A percentile compares a stretch with the other conserved stretches of the same genome.
phyloP scores from a whole-genome alignment of 768 basidiomycete genomes.

The Termitomyces sp. region DNA sequence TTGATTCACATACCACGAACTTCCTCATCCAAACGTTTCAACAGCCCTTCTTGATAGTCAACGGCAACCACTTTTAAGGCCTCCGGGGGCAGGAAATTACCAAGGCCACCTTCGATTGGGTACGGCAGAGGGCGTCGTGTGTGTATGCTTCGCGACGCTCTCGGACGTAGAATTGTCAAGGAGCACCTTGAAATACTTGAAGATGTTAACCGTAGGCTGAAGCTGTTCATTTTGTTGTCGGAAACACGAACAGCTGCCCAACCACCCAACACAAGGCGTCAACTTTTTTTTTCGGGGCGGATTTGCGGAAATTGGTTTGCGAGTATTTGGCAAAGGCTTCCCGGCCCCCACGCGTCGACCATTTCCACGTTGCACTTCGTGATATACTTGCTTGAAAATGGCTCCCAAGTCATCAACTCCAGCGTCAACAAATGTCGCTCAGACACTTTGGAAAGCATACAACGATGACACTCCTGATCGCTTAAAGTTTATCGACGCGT shows the following conservation, averaged over 20 bases:
- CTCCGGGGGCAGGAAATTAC: conserved; percentile 69
- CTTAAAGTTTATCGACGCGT: conserved; percentile 91
- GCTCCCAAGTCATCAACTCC: conserved; percentile 27
- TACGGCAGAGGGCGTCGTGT: conserved; percentile 54
- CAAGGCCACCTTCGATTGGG: conserved; percentile 63
- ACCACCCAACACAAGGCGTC: not conserved
- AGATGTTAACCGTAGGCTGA: conserved; percentile 22
- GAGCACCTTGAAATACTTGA: conserved; percentile 16
- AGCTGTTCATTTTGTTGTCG: conserved; percentile 18
- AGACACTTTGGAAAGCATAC: conserved; percentile 74
- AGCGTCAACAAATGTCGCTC: conserved; percentile 33
- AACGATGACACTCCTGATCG: conserved; percentile 68
- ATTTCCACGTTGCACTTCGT: conserved; percentile 27
- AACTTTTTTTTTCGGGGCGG: conserved; percentile 7
- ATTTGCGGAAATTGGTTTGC: conserved; percentile 17
- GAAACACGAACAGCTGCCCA: conserved; percentile 3
- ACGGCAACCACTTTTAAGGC: conserved; percentile 66
- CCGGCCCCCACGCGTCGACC: conserved; percentile 8
- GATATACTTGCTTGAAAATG: conserved; percentile 19
- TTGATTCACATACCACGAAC: conserved; percentile 51
- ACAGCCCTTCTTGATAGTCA: conserved; percentile 83
- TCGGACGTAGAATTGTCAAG: conserved; percentile 12
- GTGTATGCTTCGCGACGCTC: conserved; percentile 39
- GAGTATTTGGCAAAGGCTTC: conserved; percentile 26
- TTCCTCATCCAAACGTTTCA: conserved; percentile 71